Evolutionary conservation across 768 basidiomycete species (phyloP).

Genomic region (Infundibulicybe gibba): DNA sequence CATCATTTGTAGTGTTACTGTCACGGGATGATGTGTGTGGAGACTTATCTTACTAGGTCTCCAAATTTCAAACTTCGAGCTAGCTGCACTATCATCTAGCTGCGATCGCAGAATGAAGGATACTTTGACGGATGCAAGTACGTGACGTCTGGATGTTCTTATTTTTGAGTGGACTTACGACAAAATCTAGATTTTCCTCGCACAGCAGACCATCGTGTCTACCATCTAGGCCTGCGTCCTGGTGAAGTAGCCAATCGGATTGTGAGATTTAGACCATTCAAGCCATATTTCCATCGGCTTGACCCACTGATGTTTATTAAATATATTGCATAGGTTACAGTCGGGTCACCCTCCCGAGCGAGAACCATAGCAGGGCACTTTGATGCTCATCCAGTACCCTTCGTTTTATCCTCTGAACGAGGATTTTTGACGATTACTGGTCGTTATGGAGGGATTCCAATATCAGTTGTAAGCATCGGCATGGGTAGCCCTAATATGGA

Average conservation of each 20-base stretch:
- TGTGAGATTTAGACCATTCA: constrained; percentile 30
- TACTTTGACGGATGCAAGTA: constrained; percentile 63
- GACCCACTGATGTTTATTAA: neutral
- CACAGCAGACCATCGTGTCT: constrained; percentile 69
- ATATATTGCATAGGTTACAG: constrained; percentile 50
- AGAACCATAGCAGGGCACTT: constrained; percentile 53
- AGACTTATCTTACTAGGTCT: too few relatives aligned
- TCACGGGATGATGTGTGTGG: too few relatives aligned
- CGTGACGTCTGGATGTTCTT: constrained; percentile 19
- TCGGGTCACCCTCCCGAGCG: constrained; percentile 71
- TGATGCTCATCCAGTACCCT: constrained; percentile 55
- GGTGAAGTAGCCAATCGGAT: constrained; percentile 84
- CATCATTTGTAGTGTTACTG: too few relatives aligned
- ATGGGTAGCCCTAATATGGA: constrained; percentile 85
- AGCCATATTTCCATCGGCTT: too few relatives aligned
- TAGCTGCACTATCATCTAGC: constrained; percentile 1
- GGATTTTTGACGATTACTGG: constrained; percentile 77
- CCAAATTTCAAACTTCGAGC: too few relatives aligned
- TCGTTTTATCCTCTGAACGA: constrained; percentile 66
- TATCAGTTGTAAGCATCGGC: constrained; percentile 77
- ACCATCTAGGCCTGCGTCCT: constrained; percentile 71
- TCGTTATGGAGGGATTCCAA: constrained; percentile 54
- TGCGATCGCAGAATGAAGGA: constrained; percentile 48
- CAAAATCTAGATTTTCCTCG: constrained; percentile 64
- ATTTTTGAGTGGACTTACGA: too few relatives aligned